These are phyloP conservation scores for Trichoderma sp. DNA, from an alignment of 2,329 filamentous ascomycete genomes.

Conservation along the genomic window DNA sequence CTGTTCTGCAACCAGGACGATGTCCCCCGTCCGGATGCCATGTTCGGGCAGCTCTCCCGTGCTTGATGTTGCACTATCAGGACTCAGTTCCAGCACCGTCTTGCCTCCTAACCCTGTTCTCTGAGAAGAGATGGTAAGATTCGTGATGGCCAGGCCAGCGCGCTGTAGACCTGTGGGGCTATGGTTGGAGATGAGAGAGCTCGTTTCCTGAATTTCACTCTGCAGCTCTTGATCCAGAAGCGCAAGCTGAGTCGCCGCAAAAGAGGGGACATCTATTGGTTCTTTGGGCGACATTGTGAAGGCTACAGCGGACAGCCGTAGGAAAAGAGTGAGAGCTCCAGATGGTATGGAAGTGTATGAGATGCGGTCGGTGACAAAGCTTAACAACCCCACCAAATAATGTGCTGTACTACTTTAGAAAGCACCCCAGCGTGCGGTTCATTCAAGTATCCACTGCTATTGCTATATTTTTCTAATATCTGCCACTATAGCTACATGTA, in stretches of 20 bases:
- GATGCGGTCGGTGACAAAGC: neutral
- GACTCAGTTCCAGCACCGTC: conserved; percentile 75
- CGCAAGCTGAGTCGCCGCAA: conserved; percentile 67
- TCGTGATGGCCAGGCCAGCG: conserved; percentile 75
- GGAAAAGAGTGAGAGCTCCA: neutral
- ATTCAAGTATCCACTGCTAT: neutral
- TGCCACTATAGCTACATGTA: neutral
- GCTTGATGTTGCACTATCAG: conserved; percentile 65
- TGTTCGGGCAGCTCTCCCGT: conserved; percentile 65
- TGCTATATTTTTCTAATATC: neutral
- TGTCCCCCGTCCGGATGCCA: conserved; percentile 72
- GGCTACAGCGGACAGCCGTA: neutral
- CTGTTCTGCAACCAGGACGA: conserved; percentile 74
- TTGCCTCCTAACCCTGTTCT: conserved; percentile 91
- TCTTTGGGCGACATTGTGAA: conserved; percentile 36
- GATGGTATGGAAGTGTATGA: neutral
- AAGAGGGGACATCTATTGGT: conserved; percentile 62
- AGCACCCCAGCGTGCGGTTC: neutral
- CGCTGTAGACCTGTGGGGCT: conserved; percentile 68
- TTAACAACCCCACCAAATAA: neutral
- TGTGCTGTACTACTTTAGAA: neutral
- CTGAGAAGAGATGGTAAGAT: conserved; percentile 69
- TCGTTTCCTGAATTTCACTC: conserved; percentile 69
- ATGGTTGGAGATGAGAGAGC: conserved; percentile 62
- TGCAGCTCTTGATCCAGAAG: conserved; percentile 70